phyloP scores from a whole-genome alignment of 108 stramenopile species.

The Nitzschia inconspicua region DNA sequence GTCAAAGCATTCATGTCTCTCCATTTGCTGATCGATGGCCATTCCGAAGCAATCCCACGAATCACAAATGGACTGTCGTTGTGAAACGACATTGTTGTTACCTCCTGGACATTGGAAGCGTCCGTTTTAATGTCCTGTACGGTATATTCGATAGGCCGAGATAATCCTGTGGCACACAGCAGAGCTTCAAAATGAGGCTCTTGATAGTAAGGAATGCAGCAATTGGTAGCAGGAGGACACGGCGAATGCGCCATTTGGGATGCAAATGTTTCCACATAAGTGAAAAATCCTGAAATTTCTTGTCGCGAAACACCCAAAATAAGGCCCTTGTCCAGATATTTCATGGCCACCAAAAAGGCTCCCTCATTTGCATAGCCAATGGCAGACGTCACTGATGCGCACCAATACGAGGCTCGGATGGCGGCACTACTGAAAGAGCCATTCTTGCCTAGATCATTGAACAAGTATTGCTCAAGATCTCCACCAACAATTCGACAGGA shows the following conservation, averaged over 20 bases:
- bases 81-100: neutral
- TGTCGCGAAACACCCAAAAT: constrained; percentile 40
- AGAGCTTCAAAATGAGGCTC: neutral
- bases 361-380: constrained; percentile 46
- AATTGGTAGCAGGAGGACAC: constrained; percentile 19
- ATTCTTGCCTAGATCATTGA: constrained; percentile 5
- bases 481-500: constrained; percentile 25
- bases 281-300: constrained; percentile 18
- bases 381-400: constrained; percentile 35
- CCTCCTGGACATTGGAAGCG: neutral
- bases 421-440: constrained; percentile 25
- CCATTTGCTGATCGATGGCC: constrained; percentile 48
- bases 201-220: constrained; percentile 10
- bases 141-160: constrained; percentile 18
- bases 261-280: constrained; percentile 48
- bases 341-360: constrained; percentile 34
- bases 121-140: constrained; percentile 6
- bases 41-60: constrained; percentile 31
- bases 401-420: constrained; percentile 42
- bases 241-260: constrained; percentile 28
- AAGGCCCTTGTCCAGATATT: constrained; percentile 42
- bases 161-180: constrained; percentile 9
- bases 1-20: constrained; percentile 27
- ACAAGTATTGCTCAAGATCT: constrained; percentile 25
- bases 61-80: constrained; percentile 34